Evolutionary conservation across 2,329 filamentous ascomycete species (phyloP).

Genomic region (Venturia pyrina): DNA sequence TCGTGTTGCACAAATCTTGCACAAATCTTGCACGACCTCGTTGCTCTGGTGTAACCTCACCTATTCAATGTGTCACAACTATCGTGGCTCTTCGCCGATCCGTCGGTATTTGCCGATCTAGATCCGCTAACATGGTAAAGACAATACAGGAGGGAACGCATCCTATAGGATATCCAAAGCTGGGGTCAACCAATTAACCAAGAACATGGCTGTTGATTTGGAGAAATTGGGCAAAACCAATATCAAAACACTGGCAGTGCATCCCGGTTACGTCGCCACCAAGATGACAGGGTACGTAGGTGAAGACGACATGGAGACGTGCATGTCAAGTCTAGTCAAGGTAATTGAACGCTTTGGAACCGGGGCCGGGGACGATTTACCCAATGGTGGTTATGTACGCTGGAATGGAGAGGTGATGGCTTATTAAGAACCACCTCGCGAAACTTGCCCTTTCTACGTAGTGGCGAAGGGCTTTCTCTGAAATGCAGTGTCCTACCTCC

Average conservation of each 20-base stretch:
- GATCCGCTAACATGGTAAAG: neutral
- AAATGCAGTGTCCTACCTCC: too few species aligned
- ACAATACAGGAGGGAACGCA: conserved; percentile 14
- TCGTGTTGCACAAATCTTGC: too few species aligned
- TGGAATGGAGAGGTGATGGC: conserved; percentile 14
- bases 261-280: conserved; percentile 15
- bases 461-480: too few species aligned
- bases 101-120: neutral
- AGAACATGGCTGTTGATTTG: conserved; percentile 15
- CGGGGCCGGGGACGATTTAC: neutral
- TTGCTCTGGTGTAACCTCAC: too few species aligned
- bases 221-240: conserved; percentile 2
- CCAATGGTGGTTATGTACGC: conserved; percentile 14
- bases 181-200: conserved; percentile 16
- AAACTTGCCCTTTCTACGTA: neutral
- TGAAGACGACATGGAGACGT: conserved; percentile 17
- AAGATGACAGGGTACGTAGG: conserved; percentile 16
- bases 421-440: neutral
- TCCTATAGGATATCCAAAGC: conserved; percentile 16
- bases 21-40: too few species aligned
- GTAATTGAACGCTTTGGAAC: conserved; percentile 12
- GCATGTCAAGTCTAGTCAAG: conserved; percentile 13
- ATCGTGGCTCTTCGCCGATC: neutral
- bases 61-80: neutral
- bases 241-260: conserved; percentile 14